Evolutionary conservation across 164 flowering plant species (phyloP), one percentile per base, ranked within the genome.

Genomic region (grape (Vitis vinifera)): DNA sequence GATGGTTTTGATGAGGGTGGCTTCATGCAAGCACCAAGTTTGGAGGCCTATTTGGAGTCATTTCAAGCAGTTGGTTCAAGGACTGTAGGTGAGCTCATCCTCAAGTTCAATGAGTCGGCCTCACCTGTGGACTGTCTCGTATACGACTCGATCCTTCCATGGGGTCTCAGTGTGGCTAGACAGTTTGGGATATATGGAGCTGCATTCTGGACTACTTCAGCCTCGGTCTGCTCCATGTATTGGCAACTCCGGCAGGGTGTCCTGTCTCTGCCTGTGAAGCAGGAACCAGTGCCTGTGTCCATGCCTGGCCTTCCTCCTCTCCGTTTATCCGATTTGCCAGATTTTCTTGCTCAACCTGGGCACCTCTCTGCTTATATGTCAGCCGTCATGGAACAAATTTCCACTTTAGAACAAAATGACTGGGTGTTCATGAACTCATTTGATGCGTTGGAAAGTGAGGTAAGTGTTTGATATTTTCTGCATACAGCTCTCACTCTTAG

Each of bases 1-100:
- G 80, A 77, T 63, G 80, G 80, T 62, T 77, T 63, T 19, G 80
- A 77, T 19, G 65, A 67, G 12, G 66, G 74, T 15, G 77, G 80
- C 2, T 74, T 67, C 67, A n/a, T n/a, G 29, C 68, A 62, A 13
- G 75, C 80, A 3, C 56, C 67, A 2, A 71, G 68, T 27, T 49
- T 63, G 3, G 75, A 70, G 9, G 66, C 56, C 30, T 77, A 70
- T 68, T 30, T 77, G 8, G 67, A 62, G 27, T 62, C 77, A 16
- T 67, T 77, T 57, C 52, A 17, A n/a, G 14, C 61, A 19, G 62
- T 27, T 47, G 80, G 80, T 1, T 70, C 80, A 27, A 74, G 52
- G 47, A 74, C 80, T 27, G 29, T 77, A 9, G 51, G 59, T 10
- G 77, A 77, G 10, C 71, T 77, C 53, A 67, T 77, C 16, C 10